These are phyloP conservation scores for Neurospora sp. DNA, from an alignment of 495 filamentous ascomycete species.

Conservation along the genomic window DNA sequence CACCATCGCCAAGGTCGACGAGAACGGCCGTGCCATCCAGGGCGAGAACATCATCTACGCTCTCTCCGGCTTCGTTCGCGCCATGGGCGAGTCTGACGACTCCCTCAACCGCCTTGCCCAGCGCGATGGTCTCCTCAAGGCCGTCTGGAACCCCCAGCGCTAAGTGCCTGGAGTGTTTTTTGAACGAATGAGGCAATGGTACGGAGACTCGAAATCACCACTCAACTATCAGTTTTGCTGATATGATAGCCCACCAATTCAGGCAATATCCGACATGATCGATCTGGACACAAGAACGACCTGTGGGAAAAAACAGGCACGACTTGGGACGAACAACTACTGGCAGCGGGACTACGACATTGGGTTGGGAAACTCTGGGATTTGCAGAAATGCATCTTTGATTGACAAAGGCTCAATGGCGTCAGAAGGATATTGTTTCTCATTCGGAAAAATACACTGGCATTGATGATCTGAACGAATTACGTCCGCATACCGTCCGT, in stretches of 20 bases:
- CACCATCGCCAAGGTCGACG: slow-evolving; percentile 87
- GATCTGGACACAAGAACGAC: slow-evolving; percentile 13
- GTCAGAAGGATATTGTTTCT: slow-evolving; percentile 27
- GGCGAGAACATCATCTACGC: slow-evolving; percentile 97
- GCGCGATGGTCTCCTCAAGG: slow-evolving; percentile 91
- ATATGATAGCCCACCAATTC: background rate
- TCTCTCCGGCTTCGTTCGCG: slow-evolving; percentile 93
- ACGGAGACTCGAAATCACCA: background rate
- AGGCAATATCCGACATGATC: slow-evolving; percentile 11
- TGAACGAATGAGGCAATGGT: slow-evolving; percentile 13
- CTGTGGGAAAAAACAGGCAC: background rate
- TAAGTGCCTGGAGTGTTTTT: slow-evolving; percentile 28
- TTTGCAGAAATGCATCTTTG: slow-evolving; percentile 14
- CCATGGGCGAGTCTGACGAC: slow-evolving; percentile 97
- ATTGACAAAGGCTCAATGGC: slow-evolving; percentile 16
- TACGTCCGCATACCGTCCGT: background rate
- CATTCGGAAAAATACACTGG: slow-evolving; percentile 21
- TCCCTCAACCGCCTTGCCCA: slow-evolving; percentile 89
- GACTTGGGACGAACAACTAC: slow-evolving; percentile 1
- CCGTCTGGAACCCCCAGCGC: slow-evolving; percentile 82
- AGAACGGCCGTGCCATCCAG: slow-evolving; percentile 87
- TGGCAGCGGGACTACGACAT: slow-evolving; percentile 15
- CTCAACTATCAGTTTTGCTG: slow-evolving; percentile 7
- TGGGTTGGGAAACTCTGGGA: background rate
- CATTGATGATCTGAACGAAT: slow-evolving; percentile 14